Evolutionary conservation across 768 basidiomycete species (phyloP).

Genomic region (Lentinula lateritia): DNA sequence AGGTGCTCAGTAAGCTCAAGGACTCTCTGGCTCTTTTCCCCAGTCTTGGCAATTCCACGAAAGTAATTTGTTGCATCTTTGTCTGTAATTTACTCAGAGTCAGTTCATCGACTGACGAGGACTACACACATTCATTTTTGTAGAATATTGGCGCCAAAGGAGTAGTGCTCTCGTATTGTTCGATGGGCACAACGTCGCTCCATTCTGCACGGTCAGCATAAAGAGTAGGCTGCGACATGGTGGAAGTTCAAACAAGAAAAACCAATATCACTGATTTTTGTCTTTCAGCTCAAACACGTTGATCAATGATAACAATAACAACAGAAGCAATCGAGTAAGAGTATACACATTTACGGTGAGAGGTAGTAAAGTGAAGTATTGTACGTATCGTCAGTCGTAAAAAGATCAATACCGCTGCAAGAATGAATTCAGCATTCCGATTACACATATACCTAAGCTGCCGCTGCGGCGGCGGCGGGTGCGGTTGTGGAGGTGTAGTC

Average conservation of each 20-base stretch:
- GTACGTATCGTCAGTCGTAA: not conserved
- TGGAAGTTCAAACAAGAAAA: not conserved
- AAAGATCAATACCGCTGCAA: not conserved
- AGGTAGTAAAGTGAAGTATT: not conserved
- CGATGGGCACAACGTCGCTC: slow-evolving; percentile 73
- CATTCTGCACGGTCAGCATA: slow-evolving; percentile 70
- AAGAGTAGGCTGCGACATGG: not conserved
- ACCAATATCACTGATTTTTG: no score
- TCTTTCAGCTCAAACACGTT: not conserved
- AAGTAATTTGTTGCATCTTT: slow-evolving; percentile 92
- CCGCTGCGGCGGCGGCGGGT: slow-evolving; percentile 2
- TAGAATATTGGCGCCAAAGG: slow-evolving; percentile 94
- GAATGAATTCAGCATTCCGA: not conserved
- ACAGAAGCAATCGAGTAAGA: not conserved
- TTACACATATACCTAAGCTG: not conserved
- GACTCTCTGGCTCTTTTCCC: slow-evolving; percentile 77
- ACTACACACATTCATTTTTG: slow-evolving; percentile 71
- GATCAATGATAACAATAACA: not conserved
- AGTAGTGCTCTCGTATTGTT: slow-evolving; percentile 72
- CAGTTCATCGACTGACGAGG: not conserved
- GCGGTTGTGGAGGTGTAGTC: slow-evolving; percentile 6
- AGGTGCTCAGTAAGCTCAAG: slow-evolving; percentile 85
- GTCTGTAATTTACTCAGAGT: slow-evolving; percentile 41
- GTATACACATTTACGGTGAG: not conserved
- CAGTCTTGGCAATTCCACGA: slow-evolving; percentile 70